Conservation (phyloP, 1,284 basidiomycete species). For the Takashimella tepidaria region DNA sequence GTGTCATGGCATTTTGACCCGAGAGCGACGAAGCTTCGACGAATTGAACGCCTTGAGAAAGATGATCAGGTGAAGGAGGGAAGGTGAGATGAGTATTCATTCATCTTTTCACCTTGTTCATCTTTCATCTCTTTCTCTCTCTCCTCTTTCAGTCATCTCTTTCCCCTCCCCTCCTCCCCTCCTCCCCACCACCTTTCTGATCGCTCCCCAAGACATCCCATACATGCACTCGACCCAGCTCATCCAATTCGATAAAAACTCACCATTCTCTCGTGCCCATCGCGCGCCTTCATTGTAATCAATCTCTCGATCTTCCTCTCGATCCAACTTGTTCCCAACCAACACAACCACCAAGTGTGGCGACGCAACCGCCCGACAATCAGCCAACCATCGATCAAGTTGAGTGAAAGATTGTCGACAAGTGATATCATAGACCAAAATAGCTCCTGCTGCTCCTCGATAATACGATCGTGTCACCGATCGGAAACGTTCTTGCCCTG, state of each 20-base stretch:
- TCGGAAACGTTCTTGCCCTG: conserved; percentile 89
- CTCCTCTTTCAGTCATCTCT: too few species aligned
- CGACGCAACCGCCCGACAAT: conserved; percentile 77
- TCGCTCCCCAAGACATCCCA: too few species aligned
- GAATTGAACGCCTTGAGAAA: conserved; percentile 70
- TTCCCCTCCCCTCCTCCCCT: too few species aligned
- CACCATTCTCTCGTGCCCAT: conserved; percentile 93
- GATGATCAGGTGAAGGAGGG: neutral
- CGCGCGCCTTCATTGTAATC: conserved; percentile 87
- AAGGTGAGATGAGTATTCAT: neutral
- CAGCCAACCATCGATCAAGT: conserved; percentile 80
- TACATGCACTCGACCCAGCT: too few species aligned
- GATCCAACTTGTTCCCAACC: conserved; percentile 92
- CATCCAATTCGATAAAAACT: conserved; percentile 19
- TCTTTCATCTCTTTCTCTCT: too few species aligned
- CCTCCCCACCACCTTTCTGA: too few species aligned
- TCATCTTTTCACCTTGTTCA: too few species aligned
- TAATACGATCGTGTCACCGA: conserved; percentile 98
- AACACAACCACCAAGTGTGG: conserved; percentile 84
- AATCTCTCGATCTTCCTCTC: conserved; percentile 89
- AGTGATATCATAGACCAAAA: conserved; percentile 95
- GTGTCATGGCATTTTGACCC: conserved; percentile 89
- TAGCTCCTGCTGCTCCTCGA: conserved; percentile 87
- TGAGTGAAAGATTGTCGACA: conserved; percentile 64
- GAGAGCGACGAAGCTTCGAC: conserved; percentile 87